Percentiles rank a stretch among this genome's conserved stretches.
Evolutionary conservation across 305 asterid genomes (phyloP).

Genomic region (Coffea humblotiana): DNA sequence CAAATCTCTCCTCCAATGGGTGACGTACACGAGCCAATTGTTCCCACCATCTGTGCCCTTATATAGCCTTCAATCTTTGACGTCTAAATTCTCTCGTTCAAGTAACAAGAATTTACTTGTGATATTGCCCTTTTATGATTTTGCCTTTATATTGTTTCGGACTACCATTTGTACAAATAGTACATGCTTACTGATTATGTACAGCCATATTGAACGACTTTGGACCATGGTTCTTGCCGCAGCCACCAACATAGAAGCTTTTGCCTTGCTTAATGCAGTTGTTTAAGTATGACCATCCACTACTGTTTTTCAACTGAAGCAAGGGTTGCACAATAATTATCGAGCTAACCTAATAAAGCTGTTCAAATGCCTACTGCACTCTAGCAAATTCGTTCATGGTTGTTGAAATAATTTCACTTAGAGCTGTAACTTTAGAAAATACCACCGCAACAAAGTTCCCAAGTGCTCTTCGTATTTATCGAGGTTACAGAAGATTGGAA

Average conservation of each 20-base stretch:
- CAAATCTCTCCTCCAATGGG: slow-evolving; percentile 33
- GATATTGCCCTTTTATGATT: not conserved
- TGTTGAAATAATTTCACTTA: not conserved
- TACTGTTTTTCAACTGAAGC: not conserved
- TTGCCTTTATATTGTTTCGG: not conserved
- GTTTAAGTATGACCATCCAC: not conserved
- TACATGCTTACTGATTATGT: not conserved
- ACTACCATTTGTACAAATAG: not conserved
- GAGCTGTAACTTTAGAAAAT: not conserved
- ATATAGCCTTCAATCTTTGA: not conserved
- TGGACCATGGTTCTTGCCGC: not conserved
- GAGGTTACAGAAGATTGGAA: not conserved
- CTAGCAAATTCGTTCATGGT: not conserved
- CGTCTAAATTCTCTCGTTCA: not conserved
- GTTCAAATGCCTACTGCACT: not conserved
- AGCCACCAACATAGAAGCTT: not conserved
- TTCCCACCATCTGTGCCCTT: not conserved
- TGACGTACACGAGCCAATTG: slow-evolving; percentile 14
- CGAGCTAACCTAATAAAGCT: not conserved
- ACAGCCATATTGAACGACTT: not conserved
- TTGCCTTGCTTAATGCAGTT: not conserved
- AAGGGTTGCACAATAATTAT: not conserved
- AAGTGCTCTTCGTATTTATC: not conserved
- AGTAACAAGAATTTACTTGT: not conserved
- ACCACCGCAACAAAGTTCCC: not conserved